These are phyloP conservation scores for Ogataea parapolymorpha DNA, from an alignment of 805 yeast species.

Conservation along the genomic window DNA sequence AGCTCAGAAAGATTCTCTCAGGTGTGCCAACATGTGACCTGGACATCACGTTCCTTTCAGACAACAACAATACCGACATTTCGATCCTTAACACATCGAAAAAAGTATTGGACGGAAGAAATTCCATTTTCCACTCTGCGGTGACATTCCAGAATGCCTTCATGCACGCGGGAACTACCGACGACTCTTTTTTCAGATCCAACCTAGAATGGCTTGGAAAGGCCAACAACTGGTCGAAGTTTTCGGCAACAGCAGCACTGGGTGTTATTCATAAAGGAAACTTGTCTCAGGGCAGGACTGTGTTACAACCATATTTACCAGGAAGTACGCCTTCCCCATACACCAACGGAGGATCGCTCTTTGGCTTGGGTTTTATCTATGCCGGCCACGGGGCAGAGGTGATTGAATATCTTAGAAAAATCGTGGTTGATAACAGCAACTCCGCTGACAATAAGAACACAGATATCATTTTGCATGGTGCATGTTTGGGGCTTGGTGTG, in stretches of 20 bases:
- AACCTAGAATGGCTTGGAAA: slow-evolving; percentile 95
- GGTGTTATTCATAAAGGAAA: slow-evolving; percentile 98
- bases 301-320: slow-evolving; percentile 88
- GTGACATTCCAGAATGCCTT: slow-evolving; percentile 93
- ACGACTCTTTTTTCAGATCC: slow-evolving; percentile 84
- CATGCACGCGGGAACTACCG: slow-evolving; percentile 94
- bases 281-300: slow-evolving; percentile 81
- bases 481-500: slow-evolving; percentile 90
- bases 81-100: slow-evolving; percentile 79
- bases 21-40: slow-evolving; percentile 95
- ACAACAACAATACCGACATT: slow-evolving; percentile 84
- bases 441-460: slow-evolving; percentile 46
- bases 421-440: slow-evolving; percentile 57
- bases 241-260: slow-evolving; percentile 94
- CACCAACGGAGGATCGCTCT: slow-evolving; percentile 93
- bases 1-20: slow-evolving; percentile 67
- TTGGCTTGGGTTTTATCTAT: slow-evolving; percentile 87
- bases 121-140: slow-evolving; percentile 92
- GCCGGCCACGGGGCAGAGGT: slow-evolving; percentile 95
- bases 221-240: slow-evolving; percentile 98
- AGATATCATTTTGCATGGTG: slow-evolving; percentile 91
- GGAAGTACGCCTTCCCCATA: slow-evolving; percentile 76
- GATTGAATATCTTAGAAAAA: slow-evolving; percentile 70
- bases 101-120: slow-evolving; percentile 80
- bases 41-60: slow-evolving; percentile 81